Conservation (phyloP, 441 rosid genomes). For the Macaranga tanarius region DNA sequence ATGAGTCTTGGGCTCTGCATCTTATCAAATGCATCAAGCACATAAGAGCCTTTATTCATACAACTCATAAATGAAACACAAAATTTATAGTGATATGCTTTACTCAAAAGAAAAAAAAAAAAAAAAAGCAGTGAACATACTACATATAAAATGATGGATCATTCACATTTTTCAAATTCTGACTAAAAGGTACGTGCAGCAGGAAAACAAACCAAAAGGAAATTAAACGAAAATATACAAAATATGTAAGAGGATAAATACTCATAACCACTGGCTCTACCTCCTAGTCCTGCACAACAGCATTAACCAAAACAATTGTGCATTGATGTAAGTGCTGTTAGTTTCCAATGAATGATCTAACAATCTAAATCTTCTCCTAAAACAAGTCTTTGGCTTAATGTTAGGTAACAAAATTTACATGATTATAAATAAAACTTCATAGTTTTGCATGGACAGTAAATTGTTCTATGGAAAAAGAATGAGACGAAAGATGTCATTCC, state of each 20-base stretch:
- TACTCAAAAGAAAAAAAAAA: background rate
- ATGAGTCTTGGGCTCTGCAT: background rate
- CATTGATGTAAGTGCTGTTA: background rate
- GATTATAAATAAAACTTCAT: background rate
- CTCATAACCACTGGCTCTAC: too few species aligned
- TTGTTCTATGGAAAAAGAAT: background rate
- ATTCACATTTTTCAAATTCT: background rate
- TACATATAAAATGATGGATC: background rate
- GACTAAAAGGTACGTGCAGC: background rate
- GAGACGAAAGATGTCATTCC: background rate
- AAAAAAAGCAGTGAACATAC: background rate
- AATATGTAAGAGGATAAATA: background rate
- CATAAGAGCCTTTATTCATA: background rate
- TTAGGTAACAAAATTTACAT: too few species aligned
- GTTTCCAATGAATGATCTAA: background rate
- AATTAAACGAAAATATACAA: background rate
- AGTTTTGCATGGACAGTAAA: background rate
- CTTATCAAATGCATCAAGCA: background rate
- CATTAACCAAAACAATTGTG: background rate
- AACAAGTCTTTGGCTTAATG: background rate
- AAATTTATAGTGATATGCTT: background rate
- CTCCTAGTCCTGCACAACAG: background rate
- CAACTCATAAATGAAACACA: background rate
- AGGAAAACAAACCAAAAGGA: background rate
- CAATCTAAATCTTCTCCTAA: background rate